Conservation (phyloP, 2,329 filamentous ascomycete genomes). For the Nemania serpens region DNA sequence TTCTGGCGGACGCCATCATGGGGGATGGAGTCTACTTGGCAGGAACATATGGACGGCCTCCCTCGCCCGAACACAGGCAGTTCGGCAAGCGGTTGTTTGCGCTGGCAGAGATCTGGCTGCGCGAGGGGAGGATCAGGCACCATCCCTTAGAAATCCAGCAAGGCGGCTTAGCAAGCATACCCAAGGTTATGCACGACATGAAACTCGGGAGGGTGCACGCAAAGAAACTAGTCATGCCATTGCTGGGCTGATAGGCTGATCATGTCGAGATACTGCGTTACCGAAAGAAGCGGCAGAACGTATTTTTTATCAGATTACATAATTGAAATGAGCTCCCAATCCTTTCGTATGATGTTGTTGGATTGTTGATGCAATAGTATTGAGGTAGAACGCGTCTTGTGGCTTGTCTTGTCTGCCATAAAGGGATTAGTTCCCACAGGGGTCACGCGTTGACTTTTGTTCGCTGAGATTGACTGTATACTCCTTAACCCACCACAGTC, state of each 20-base stretch:
- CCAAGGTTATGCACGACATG: neutral
- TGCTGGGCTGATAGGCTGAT: neutral
- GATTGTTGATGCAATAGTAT: too few species aligned
- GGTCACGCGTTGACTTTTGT: too few species aligned
- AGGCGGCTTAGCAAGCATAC: constrained; percentile 1
- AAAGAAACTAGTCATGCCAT: neutral
- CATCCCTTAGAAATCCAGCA: neutral
- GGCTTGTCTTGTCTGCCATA: too few species aligned
- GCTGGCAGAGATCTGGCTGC: neutral
- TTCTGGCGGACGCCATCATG: neutral
- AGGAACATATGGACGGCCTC: constrained; percentile 1
- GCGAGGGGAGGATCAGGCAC: neutral
- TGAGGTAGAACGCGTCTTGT: too few species aligned
- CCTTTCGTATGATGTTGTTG: too few species aligned
- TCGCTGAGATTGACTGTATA: too few species aligned
- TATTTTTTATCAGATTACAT: too few species aligned
- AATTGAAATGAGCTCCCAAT: too few species aligned
- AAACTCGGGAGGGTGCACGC: constrained; percentile 1
- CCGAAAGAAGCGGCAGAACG: too few species aligned
- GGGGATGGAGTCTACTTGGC: neutral
- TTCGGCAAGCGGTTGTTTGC: constrained; percentile 3
- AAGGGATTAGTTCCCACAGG: too few species aligned
- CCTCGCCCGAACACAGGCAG: constrained; percentile 1
- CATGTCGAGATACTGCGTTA: too few species aligned
- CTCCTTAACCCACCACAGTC: too few species aligned